A percentile compares a stretch with the other conserved stretches of the same genome.
Conservation (phyloP, 352 stramenopile species). For the Phytophthora foliorum region DNA sequence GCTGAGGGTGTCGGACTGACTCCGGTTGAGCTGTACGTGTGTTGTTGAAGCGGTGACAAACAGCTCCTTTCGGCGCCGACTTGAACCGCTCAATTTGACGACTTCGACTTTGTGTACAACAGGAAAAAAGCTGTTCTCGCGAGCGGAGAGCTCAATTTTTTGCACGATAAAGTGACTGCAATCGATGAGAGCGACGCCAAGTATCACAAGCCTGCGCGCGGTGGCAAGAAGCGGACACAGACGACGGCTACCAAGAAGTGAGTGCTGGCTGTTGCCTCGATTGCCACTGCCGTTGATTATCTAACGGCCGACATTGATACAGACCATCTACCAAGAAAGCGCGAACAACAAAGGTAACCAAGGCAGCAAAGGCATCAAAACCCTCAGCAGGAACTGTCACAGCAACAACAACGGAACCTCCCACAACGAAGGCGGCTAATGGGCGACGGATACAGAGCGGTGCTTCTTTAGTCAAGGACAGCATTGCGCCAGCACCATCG, state of each 20-base stretch:
- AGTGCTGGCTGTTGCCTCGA: constrained; percentile 6
- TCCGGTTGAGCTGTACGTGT: constrained; percentile 68
- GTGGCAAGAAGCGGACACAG: constrained; percentile 37
- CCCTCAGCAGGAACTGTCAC: background rate
- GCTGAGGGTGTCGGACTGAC: constrained; percentile 42
- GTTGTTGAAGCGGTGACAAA: constrained; percentile 4
- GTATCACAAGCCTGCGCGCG: constrained; percentile 53
- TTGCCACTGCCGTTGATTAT: background rate
- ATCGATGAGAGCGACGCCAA: constrained; percentile 75
- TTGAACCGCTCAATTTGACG: constrained; percentile 4
- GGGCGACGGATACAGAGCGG: constrained; percentile 11
- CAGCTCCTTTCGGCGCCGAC: background rate
- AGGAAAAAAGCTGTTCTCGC: constrained; percentile 70
- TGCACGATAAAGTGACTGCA: constrained; percentile 58
- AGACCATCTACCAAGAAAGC: constrained; percentile 40
- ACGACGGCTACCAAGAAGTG: constrained; percentile 32
- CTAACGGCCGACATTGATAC: background rate
- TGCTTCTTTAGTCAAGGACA: background rate
- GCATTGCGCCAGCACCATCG: background rate
- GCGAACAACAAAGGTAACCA: constrained; percentile 20
- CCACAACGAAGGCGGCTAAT: constrained; percentile 4
- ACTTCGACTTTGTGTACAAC: background rate
- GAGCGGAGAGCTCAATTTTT: constrained; percentile 54
- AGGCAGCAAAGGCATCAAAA: constrained; percentile 4
- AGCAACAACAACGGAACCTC: background rate